Percentiles rank a stretch among this genome's conserved stretches.
Conservation (phyloP, 106 monocot genomes). For the Platanthera zijinensis region DNA sequence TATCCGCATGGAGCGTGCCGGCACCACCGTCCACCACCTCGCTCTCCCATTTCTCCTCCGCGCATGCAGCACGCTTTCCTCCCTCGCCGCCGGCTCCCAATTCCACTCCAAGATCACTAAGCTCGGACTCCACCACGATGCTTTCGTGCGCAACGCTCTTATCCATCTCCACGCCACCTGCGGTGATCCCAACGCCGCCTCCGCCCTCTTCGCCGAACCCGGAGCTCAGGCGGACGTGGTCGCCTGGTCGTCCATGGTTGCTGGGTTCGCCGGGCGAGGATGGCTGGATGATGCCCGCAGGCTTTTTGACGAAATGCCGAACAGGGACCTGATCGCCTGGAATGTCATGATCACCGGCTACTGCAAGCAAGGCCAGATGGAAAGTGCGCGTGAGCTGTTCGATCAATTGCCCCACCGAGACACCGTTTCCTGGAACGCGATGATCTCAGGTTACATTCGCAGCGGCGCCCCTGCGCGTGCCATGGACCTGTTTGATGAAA, state of each 20-base stretch:
- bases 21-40: conserved; percentile 19
- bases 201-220: conserved; percentile 14
- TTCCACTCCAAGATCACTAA: conserved; percentile 26
- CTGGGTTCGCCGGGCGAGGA: conserved; percentile 39
- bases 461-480: conserved; percentile 21
- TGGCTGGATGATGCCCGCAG: conserved; percentile 24
- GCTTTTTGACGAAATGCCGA: conserved; percentile 34
- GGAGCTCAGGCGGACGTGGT: conserved; percentile 27
- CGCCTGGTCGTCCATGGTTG: conserved; percentile 43
- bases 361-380: conserved; percentile 35
- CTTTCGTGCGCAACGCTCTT: conserved; percentile 33
- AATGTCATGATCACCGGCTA: conserved; percentile 76
- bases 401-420: conserved; percentile 27
- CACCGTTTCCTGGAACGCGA: conserved; percentile 67
- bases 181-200: conserved; percentile 33
- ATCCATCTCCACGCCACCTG: conserved; percentile 50
- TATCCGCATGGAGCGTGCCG: conserved; percentile 15
- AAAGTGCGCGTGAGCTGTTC: conserved; percentile 38
- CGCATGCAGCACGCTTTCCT: conserved; percentile 26
- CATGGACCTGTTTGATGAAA: conserved; percentile 52
- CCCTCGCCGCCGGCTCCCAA: conserved; percentile 18
- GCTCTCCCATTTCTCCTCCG: conserved; percentile 60
- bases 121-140: conserved; percentile 25
- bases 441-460: conserved; percentile 46
- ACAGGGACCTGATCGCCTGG: conserved; percentile 54